Evolutionary conservation across 2,329 filamentous ascomycete genomes (phyloP).

Genomic region (Cercospora sp.): DNA sequence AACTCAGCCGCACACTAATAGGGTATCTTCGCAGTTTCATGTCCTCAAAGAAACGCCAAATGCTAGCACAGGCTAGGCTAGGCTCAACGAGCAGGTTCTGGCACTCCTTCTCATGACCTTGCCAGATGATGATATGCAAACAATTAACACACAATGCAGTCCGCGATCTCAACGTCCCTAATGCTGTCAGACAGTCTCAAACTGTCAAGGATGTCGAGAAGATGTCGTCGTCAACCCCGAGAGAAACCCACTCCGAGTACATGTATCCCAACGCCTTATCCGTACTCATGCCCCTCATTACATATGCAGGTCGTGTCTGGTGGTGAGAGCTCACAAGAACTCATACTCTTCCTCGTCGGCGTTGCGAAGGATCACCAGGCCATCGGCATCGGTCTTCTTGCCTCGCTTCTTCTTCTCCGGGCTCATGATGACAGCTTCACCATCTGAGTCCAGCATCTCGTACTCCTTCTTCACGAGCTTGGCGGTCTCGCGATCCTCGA

Average conservation of each 20-base stretch:
- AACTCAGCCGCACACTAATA: constrained; percentile 8
- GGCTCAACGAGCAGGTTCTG: constrained; percentile 8
- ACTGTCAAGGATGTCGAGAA: constrained; percentile 11
- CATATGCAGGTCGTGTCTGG: background rate
- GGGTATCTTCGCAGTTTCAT: constrained; percentile 24
- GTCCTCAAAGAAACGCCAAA: constrained; percentile 25
- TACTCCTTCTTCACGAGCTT: constrained; percentile 63
- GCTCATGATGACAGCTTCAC: constrained; percentile 35
- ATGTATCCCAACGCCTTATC: constrained; percentile 6
- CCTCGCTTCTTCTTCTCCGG: constrained; percentile 40
- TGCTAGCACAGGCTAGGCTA: constrained; percentile 5
- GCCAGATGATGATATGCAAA: constrained; percentile 24
- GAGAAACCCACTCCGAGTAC: background rate
- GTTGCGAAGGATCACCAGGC: constrained; percentile 28
- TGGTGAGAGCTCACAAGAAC: constrained; percentile 33
- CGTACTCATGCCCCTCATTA: constrained; percentile 6
- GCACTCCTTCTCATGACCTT: constrained; percentile 35
- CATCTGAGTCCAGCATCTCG: constrained; percentile 51
- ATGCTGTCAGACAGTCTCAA: constrained; percentile 8
- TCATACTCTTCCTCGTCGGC: constrained; percentile 41
- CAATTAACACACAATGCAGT: background rate
- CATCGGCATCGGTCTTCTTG: constrained; percentile 38
- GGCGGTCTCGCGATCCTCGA: constrained; percentile 61
- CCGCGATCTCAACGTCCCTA: constrained; percentile 1
- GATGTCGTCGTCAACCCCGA: background rate